Evolutionary conservation across 2,329 filamentous ascomycete species (phyloP).

Genomic region (Neurospora crassa): DNA sequence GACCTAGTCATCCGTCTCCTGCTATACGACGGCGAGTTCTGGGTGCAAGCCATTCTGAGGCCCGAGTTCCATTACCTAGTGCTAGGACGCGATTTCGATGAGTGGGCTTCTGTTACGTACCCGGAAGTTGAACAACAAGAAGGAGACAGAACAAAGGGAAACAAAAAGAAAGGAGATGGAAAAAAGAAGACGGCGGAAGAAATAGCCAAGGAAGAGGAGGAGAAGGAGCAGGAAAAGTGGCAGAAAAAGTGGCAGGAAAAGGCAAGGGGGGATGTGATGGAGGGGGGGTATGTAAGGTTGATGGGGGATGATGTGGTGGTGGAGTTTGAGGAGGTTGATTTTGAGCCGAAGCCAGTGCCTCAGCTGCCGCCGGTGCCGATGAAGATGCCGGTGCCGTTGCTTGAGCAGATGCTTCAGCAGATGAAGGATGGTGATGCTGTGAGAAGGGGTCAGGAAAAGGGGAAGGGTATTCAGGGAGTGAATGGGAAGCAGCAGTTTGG

Average conservation of each 20-base stretch:
- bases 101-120: slow-evolving; percentile 3
- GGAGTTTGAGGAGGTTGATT: background rate
- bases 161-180: background rate
- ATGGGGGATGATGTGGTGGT: background rate
- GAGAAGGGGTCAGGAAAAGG: background rate
- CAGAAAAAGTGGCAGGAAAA: background rate
- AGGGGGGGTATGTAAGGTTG: background rate
- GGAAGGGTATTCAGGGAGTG: background rate
- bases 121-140: background rate
- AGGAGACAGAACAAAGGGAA: too few relatives aligned
- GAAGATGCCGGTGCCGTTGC: too few relatives aligned
- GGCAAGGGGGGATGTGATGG: background rate
- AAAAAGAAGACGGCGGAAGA: background rate
- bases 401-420: background rate
- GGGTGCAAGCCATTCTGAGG: slow-evolving; percentile 42
- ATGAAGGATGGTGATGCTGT: background rate
- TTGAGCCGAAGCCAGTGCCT: background rate
- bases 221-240: background rate
- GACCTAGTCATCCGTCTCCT: slow-evolving; percentile 36
- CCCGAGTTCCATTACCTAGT: slow-evolving; percentile 39
- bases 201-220: background rate
- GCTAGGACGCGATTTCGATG: slow-evolving; percentile 6
- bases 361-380: background rate
- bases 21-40: slow-evolving; percentile 43
- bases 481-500: background rate